Percentiles rank a stretch among this genome's conserved stretches.
Conservation (phyloP, 768 basidiomycete genomes). For the Serendipita sp. region DNA sequence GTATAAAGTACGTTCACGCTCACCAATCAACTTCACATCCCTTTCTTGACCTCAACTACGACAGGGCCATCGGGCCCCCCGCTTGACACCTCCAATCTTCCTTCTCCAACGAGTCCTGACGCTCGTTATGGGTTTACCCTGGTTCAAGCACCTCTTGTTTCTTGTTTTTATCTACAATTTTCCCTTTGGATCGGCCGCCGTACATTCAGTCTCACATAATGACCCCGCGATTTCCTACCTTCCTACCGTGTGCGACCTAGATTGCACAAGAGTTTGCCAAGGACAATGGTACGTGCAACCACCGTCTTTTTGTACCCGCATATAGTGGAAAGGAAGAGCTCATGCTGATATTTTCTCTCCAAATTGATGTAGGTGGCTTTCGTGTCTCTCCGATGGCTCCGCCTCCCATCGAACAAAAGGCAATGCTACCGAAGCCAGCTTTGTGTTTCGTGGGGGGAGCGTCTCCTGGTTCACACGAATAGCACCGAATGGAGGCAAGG, state of each 20-base stretch:
- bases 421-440: background rate
- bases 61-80: too few relatives aligned
- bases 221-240: background rate
- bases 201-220: background rate
- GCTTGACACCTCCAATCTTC: too few relatives aligned
- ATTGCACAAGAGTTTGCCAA: conserved; percentile 1
- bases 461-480: conserved; percentile 1
- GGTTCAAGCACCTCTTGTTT: too few relatives aligned
- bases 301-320: background rate
- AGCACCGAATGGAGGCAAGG: background rate
- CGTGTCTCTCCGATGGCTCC: background rate
- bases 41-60: too few relatives aligned
- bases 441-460: background rate
- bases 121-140: too few relatives aligned
- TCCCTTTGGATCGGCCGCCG: background rate
- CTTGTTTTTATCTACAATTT: too few relatives aligned
- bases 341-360: background rate
- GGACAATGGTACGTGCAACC: background rate
- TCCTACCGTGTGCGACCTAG: background rate
- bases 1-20: too few relatives aligned
- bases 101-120: too few relatives aligned
- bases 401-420: conserved; percentile 1
- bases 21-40: too few relatives aligned
- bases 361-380: background rate
- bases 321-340: background rate